phyloP scores from a whole-genome alignment of 352 stramenopile species.

The Pythium vanterpoolii region DNA sequence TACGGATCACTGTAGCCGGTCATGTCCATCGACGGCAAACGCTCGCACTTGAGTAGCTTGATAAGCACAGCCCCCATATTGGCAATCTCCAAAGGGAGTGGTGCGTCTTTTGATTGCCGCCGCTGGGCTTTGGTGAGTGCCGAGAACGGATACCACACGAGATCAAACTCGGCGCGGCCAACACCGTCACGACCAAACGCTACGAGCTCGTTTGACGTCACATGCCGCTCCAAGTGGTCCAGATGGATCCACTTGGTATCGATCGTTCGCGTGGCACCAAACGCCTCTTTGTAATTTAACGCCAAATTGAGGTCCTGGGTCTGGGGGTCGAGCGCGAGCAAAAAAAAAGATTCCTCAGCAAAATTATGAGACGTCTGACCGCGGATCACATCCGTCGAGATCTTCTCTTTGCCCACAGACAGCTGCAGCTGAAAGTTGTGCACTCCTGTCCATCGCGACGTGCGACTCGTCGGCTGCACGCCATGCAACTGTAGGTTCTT shows the following conservation, averaged over 20 bases:
- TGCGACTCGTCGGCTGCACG: constrained; percentile 23
- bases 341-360: constrained; percentile 21
- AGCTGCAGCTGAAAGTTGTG: constrained; percentile 35
- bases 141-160: constrained; percentile 41
- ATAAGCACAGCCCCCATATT: constrained; percentile 42
- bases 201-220: constrained; percentile 31
- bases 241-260: constrained; percentile 49
- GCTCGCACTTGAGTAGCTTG: constrained; percentile 39
- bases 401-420: constrained; percentile 29
- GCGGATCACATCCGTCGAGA: constrained; percentile 26
- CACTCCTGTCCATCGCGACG: constrained; percentile 34
- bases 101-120: constrained; percentile 23
- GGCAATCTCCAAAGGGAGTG: constrained; percentile 34
- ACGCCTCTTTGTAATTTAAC: constrained; percentile 38
- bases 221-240: constrained; percentile 32
- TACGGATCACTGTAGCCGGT: constrained; percentile 46
- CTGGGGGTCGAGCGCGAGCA: constrained; percentile 40
- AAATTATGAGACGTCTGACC: constrained; percentile 29
- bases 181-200: constrained; percentile 34
- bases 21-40: constrained; percentile 37
- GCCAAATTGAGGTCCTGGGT: constrained; percentile 39
- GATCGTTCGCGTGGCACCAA: constrained; percentile 28
- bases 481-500: constrained; percentile 32
- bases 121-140: constrained; percentile 22
- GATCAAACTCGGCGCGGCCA: constrained; percentile 36